phyloP scores from a whole-genome alignment of 345 rosid species.

The Hevea brasiliensis region DNA sequence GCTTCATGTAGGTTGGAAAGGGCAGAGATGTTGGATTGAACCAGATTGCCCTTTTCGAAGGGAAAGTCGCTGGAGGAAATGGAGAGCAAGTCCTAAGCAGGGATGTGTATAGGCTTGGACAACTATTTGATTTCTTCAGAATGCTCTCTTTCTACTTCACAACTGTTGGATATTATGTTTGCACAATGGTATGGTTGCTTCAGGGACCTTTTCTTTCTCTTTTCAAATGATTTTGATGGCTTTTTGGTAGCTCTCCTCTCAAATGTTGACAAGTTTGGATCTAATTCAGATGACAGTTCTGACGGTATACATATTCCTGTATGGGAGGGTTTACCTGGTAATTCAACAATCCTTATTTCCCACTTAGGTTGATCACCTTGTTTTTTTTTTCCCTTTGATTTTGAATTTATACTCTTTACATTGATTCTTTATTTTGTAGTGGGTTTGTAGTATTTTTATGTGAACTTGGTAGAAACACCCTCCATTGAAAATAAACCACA shows the following conservation, averaged over 20 bases:
- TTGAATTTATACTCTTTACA: background rate
- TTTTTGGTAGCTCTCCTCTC: slow-evolving; percentile 4
- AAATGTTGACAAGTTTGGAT: slow-evolving; percentile 25
- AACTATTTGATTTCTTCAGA: slow-evolving; percentile 95
- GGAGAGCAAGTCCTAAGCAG: slow-evolving; percentile 99
- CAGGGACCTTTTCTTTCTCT: background rate
- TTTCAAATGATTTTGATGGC: slow-evolving; percentile 8
- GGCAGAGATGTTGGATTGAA: slow-evolving; percentile 99
- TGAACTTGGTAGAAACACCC: background rate
- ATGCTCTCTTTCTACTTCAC: slow-evolving; percentile 98
- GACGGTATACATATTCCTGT: slow-evolving; percentile 80
- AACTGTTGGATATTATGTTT: slow-evolving; percentile 91
- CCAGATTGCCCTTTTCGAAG: slow-evolving; percentile 98
- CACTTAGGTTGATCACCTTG: background rate
- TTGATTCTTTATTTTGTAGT: background rate
- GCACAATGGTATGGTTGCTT: slow-evolving; percentile 79
- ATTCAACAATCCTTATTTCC: slow-evolving; percentile 15
- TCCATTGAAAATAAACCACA: too few relatives aligned
- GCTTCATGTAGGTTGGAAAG: slow-evolving; percentile 80
- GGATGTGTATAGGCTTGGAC: slow-evolving; percentile 94
- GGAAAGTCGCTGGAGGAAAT: slow-evolving; percentile 98
- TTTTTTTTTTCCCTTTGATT: background rate
- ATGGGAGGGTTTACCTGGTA: slow-evolving; percentile 97
- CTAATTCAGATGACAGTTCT: slow-evolving; percentile 95
- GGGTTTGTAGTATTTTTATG: background rate